phyloP scores from a whole-genome alignment of 2,329 filamentous ascomycete species.

The Colletotrichum lentis region DNA sequence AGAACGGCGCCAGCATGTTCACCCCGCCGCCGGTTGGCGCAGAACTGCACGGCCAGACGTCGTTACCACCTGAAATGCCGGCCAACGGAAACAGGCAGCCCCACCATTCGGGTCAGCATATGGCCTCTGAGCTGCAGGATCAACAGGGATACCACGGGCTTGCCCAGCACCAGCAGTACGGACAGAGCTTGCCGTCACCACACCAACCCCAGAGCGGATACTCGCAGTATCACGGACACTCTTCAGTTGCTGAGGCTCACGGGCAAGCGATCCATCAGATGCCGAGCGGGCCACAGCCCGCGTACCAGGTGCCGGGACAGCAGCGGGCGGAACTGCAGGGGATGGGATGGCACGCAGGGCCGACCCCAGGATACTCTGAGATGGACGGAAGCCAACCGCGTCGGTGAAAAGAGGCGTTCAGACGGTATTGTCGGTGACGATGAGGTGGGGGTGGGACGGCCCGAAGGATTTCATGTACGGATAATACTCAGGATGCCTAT shows the following conservation, averaged over 20 bases:
- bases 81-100: conserved; percentile 39
- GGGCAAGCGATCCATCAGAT: conserved; percentile 29
- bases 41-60: conserved; percentile 43
- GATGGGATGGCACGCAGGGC: conserved; percentile 49
- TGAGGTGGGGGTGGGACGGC: too few relatives aligned
- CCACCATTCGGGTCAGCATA: conserved; percentile 32
- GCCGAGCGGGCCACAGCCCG: conserved; percentile 12
- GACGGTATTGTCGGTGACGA: too few relatives aligned
- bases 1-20: conserved; percentile 37
- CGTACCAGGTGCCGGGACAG: conserved; percentile 36
- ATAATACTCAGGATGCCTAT: not conserved
- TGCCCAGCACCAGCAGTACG: conserved; percentile 35
- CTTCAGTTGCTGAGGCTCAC: not conserved
- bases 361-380: conserved; percentile 47
- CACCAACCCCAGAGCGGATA: conserved; percentile 32
- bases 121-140: conserved; percentile 41
- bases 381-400: conserved; percentile 14
- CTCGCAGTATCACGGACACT: not conserved
- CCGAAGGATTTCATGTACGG: too few relatives aligned
- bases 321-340: conserved; percentile 35
- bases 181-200: conserved; percentile 32
- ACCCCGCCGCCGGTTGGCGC: conserved; percentile 40
- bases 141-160: conserved; percentile 32
- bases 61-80: conserved; percentile 39
- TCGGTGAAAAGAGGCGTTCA: not conserved